These are phyloP conservation scores for Metschnikowia corniflorae DNA, from an alignment of 805 yeast genomes.

Conservation along the genomic window DNA sequence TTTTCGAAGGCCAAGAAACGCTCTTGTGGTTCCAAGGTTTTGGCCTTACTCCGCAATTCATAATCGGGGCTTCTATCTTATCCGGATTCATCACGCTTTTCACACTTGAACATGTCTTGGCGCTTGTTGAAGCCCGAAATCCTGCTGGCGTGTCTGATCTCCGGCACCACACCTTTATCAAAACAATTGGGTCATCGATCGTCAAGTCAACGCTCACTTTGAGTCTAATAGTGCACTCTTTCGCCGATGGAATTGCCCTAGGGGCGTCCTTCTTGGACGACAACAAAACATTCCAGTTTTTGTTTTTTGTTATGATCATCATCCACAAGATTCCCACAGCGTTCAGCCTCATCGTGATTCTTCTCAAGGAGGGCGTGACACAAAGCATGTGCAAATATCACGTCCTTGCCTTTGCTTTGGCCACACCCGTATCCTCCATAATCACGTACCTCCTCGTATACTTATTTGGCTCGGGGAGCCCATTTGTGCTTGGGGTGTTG, in stretches of 20 bases:
- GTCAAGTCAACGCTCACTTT: slow-evolving; percentile 48
- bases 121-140: neutral
- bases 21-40: slow-evolving; percentile 1
- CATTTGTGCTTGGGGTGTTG: slow-evolving; percentile 50
- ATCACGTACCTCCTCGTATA: slow-evolving; percentile 42
- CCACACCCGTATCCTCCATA: slow-evolving; percentile 59
- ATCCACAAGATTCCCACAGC: slow-evolving; percentile 75
- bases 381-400: slow-evolving; percentile 39
- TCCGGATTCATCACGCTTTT: slow-evolving; percentile 54
- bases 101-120: slow-evolving; percentile 38
- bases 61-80: slow-evolving; percentile 47
- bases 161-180: neutral
- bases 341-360: slow-evolving; percentile 58
- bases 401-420: slow-evolving; percentile 46
- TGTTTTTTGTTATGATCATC: slow-evolving; percentile 59
- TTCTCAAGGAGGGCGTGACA: slow-evolving; percentile 39
- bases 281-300: slow-evolving; percentile 32
- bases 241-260: slow-evolving; percentile 70
- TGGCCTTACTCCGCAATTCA: slow-evolving; percentile 17
- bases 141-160: slow-evolving; percentile 1
- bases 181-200: slow-evolving; percentile 21
- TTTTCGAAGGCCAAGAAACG: slow-evolving; percentile 22
- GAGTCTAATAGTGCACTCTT: slow-evolving; percentile 63
- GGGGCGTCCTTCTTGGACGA: slow-evolving; percentile 53
- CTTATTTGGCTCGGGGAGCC: slow-evolving; percentile 25